Conservation (phyloP, 352 stramenopile species). For the Phytophthora agathidicida region DNA sequence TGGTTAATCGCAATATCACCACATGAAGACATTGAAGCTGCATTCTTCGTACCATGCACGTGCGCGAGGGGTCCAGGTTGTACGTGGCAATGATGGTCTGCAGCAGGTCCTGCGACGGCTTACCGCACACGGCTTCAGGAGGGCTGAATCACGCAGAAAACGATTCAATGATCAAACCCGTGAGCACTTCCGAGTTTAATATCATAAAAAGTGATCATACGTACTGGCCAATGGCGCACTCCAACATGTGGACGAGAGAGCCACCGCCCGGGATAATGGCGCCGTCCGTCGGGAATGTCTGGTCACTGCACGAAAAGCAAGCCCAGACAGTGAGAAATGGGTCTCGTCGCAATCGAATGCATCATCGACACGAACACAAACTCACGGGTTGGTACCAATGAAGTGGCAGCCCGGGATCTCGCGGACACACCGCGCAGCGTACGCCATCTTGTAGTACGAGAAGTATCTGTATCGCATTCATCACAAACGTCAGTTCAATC, state of each 20-base stretch:
- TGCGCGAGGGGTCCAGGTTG: conserved; percentile 68
- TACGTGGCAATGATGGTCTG: conserved; percentile 81
- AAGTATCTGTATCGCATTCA: conserved; percentile 49
- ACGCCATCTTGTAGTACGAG: conserved; percentile 88
- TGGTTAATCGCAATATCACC: too few species aligned
- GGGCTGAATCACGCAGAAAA: conserved; percentile 35
- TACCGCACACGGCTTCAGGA: conserved; percentile 78
- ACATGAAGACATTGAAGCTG: not conserved
- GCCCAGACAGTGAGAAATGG: not conserved
- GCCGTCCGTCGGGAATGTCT: conserved; percentile 76
- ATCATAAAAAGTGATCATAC: conserved; percentile 6
- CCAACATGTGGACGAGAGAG: conserved; percentile 72
- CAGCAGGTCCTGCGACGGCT: conserved; percentile 84
- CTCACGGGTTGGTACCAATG: conserved; percentile 84
- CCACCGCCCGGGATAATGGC: conserved; percentile 78
- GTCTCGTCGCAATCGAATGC: not conserved
- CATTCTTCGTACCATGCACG: conserved; percentile 69
- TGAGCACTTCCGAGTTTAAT: not conserved
- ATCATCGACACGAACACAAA: conserved; percentile 3
- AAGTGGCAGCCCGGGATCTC: conserved; percentile 80
- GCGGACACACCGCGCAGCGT: conserved; percentile 72
- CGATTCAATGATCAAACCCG: conserved; percentile 2
- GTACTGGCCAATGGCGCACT: conserved; percentile 70
- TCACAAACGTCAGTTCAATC: conserved; percentile 1
- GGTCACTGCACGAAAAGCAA: conserved; percentile 47